Base-by-base conservation (phyloP, 176 grass and related monocot genomes). In the Triticum monococcum region DNA sequence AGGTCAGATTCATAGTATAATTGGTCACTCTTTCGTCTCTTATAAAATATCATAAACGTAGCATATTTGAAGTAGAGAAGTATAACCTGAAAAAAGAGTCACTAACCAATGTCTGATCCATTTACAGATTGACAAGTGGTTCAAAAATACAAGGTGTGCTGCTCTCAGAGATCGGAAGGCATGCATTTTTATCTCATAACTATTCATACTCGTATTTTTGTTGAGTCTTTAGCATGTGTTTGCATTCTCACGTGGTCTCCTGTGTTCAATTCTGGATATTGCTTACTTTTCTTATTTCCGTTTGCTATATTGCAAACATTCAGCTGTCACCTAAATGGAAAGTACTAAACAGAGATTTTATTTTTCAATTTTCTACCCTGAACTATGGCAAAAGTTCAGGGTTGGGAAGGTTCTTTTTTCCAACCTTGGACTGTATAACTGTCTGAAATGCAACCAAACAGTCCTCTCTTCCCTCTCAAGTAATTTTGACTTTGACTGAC, bases 61-160 rank as follows among this genome's bases (percentile, higher is more conserved):
- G 9, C 66, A 25, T 87, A 59, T 87, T 43, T 46, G 10, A 79
- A 73, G 33, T 83, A 36, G 65, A 35, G 18, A 87, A 79, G 38
- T 16, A 17, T 79, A 22, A 37, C 36, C n/a, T 28, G 26, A 13
- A 31, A 41, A 31, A 40, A 54, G 78, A 30, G 22, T 60, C 64
- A 57, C 37, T 79, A 72, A 86, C 23, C 2, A 66, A 59, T 82
- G 24, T 83, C 4, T 91, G 64, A 80, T 79, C 74, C 61, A 54
- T 89, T 87, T 83, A 71, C 86, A 98, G 93, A 91, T 98, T 85
- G 90, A 92, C 85, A 92, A 87, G 85, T 98, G 96, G 96, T 98
- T 98, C 89, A 98, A 93, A 86, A 98, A 98, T 95, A 91, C 96
- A 84, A 76, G 96, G 65, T 95, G 89, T 88, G 91, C 96, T 92